Evolutionary conservation across 768 basidiomycete genomes (phyloP).

Genomic region (Rhodotorula taiwanensis): DNA sequence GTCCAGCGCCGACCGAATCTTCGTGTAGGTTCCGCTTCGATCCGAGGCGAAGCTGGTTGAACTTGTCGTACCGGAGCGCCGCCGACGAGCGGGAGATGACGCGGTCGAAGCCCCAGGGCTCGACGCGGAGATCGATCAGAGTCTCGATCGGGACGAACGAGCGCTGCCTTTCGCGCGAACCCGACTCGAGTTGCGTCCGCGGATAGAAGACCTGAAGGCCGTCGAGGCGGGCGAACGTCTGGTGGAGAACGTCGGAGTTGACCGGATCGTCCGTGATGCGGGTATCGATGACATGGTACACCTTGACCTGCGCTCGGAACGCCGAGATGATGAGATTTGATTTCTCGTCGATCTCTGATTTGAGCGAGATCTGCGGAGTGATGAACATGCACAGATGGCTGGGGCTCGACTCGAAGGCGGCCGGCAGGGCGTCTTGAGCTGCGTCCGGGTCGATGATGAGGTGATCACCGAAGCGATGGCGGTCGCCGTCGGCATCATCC

Average conservation of each 20-base stretch:
- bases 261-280: conserved; percentile 72
- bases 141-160: conserved; percentile 69
- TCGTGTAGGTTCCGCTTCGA: conserved; percentile 13
- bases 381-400: conserved; percentile 77
- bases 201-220: conserved; percentile 87
- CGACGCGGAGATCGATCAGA: conserved; percentile 67
- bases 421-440: conserved; percentile 39
- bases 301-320: conserved; percentile 68
- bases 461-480: conserved; percentile 12
- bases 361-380: conserved; percentile 80
- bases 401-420: conserved; percentile 48
- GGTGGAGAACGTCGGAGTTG: conserved; percentile 74
- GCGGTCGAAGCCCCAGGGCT: conserved; percentile 75
- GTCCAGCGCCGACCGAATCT: not conserved
- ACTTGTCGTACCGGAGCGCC: conserved; percentile 81
- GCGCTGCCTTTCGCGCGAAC: not conserved
- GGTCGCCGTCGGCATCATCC: not conserved
- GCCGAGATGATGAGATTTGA: conserved; percentile 69
- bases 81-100: conserved; percentile 83
- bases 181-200: conserved; percentile 18
- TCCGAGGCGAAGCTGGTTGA: conserved; percentile 68
- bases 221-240: conserved; percentile 71
- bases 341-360: conserved; percentile 52
- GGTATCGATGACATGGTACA: conserved; percentile 72
- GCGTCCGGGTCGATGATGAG: conserved; percentile 36